Base-by-base conservation (phyloP, 2,329 filamentous ascomycete genomes). In the Teratosphaeria epicoccoides region DNA sequence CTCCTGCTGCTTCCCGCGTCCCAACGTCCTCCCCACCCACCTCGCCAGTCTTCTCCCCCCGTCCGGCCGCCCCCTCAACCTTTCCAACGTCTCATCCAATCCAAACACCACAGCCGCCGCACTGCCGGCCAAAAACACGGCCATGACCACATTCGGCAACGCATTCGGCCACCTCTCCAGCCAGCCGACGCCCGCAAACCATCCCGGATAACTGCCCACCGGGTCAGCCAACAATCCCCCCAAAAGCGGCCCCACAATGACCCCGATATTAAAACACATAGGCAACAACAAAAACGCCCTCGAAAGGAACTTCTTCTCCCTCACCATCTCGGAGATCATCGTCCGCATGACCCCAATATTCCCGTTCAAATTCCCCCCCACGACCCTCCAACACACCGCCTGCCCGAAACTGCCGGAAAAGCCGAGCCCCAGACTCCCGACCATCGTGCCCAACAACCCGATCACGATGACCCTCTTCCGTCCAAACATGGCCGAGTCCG, bases 391-490 rank as follows among this genome's bases (percentile, higher is more conserved):
- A 45, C 81, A 73, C 1, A 84, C 76, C 0, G 84, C 84, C 26
- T 70, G 63, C 0, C 59, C 72, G 61, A 88, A 88, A 3, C 74
- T 82, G 24, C 72, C 73, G 2, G 81, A 81, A 59, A 88, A 84
- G 0, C 84, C 85, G 61, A 88, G 86, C 0, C 83, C 84, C 20
- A 87, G 61, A 52, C 79, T 81, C 2, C 82, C 81, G 6, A 86
- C 64, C 57, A 76, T 76, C 0, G 83, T 88, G 0, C 88, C 88
- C 2, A 81, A 61, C 24, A 95, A 70, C 0, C 89, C 88, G 49
- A 94, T 81, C 49, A 94, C 70, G 17, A 95, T 73, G 12, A 93
- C 86, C 14, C 77, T 78, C 68, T 95, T 95, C 47, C 88, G 78
- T 0, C 88, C 89, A 14, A 71, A 65, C 46, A 63, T 57, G 33